Evolutionary conservation across 1,139 yeast genomes (phyloP).

Genomic region (Geotrichum aggregatum): DNA sequence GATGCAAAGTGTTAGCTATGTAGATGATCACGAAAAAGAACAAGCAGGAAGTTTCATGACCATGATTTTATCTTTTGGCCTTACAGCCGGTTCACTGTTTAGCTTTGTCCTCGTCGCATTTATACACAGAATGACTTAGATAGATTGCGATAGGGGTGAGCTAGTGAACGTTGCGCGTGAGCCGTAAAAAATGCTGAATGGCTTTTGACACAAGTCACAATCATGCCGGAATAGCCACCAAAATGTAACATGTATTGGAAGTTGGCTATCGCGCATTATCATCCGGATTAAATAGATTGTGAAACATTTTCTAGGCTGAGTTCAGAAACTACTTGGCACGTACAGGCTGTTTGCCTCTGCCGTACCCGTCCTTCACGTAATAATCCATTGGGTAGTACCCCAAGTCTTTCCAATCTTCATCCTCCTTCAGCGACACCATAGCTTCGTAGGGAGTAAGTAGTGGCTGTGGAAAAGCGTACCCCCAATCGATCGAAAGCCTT

Average conservation of each 20-base stretch:
- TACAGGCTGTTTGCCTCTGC: conserved; percentile 73
- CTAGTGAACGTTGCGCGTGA: too few relatives aligned
- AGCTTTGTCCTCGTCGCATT: conserved; percentile 55
- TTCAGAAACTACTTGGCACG: neutral
- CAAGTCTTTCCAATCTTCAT: conserved; percentile 58
- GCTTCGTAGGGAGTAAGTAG: conserved; percentile 93
- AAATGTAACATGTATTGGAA: too few relatives aligned
- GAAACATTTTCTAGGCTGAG: too few relatives aligned
- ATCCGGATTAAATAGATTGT: too few relatives aligned
- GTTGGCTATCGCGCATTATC: too few relatives aligned
- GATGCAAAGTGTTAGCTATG: conserved; percentile 66
- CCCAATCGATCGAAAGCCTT: conserved; percentile 95
- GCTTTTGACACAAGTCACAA: too few relatives aligned
- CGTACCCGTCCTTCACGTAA: conserved; percentile 85
- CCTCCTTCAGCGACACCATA: conserved; percentile 78
- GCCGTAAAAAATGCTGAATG: too few relatives aligned
- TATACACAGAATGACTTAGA: neutral
- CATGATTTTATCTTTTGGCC: conserved; percentile 67
- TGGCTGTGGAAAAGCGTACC: conserved; percentile 92
- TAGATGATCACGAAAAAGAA: conserved; percentile 63
- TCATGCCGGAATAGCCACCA: too few relatives aligned
- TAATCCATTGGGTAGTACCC: conserved; percentile 91
- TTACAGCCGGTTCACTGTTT: conserved; percentile 70
- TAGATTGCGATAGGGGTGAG: too few relatives aligned
- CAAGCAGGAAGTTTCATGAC: conserved; percentile 95